Percentiles rank a stretch among this genome's conserved stretches.
phyloP scores from a whole-genome alignment of 352 stramenopile species.

The Globisporangium orthogonon region DNA sequence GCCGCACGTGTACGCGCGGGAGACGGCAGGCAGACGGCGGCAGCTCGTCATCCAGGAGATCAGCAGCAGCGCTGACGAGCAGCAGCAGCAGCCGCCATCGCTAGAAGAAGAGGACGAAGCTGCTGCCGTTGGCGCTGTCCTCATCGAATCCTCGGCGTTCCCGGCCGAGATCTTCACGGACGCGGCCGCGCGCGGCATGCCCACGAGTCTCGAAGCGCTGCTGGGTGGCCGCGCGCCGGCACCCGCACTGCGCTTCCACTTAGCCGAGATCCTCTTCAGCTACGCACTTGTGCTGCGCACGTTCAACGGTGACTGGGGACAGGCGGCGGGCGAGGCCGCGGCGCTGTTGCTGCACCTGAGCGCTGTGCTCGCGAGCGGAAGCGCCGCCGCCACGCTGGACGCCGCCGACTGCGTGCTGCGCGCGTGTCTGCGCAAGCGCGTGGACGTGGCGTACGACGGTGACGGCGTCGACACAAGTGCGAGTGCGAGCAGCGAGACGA shows the following conservation, averaged over 20 bases:
- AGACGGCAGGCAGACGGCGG: conserved; percentile 32
- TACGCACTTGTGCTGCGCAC: conserved; percentile 62
- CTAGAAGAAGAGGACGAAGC: conserved; percentile 9
- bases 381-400: conserved; percentile 42
- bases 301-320: conserved; percentile 74
- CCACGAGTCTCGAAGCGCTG: conserved; percentile 22
- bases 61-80: background rate
- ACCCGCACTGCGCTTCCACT: conserved; percentile 41
- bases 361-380: conserved; percentile 31
- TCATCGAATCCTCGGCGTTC: conserved; percentile 31
- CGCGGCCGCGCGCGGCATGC: conserved; percentile 26
- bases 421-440: conserved; percentile 23
- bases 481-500: conserved; percentile 9
- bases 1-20: conserved; percentile 35
- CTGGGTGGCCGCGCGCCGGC: conserved; percentile 26
- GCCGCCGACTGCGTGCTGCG: conserved; percentile 41
- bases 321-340: conserved; percentile 47
- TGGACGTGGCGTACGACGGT: conserved; percentile 12
- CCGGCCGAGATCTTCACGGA: conserved; percentile 45
- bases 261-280: conserved; percentile 63
- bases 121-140: conserved; percentile 10
- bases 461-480: background rate
- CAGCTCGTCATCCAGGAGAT: conserved; percentile 52
- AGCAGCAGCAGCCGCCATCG: no score
- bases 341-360: conserved; percentile 38